Base-by-base conservation (phyloP, 441 rosid genomes). In the Corymbia citriodora region DNA sequence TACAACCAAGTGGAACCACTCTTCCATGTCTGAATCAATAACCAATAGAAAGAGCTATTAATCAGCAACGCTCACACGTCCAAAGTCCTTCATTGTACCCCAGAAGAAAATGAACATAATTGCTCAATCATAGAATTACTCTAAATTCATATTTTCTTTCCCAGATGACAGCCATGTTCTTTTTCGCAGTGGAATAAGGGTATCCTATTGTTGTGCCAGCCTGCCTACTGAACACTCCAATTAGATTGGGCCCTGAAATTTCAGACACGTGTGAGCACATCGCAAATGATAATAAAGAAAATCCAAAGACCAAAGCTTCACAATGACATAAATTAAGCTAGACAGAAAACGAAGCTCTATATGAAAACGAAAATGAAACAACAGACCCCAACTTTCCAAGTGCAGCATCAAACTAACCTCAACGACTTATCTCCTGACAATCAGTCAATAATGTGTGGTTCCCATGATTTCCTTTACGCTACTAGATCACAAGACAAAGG, bases 191-290 rank as follows among this genome's bases (percentile, higher is more conserved):
- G n/a, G 96, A 96, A 87, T 96, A 96, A 48, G 97, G 95, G 90
- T 95, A 96, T 27, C 96, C 96, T 27, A 95, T 92, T n/a, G 96
- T 94, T 52, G 96, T 96, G 27, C 99, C 99, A 1, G 97, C 95
- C 89, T 96, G 98, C 92, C 99, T 96, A 31, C 97, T 98, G 18
- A 96, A 97, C 27, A 97, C 93, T 10, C 99, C 99, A 89, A 94
- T 96, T 94, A 97, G 89, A 90, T 97, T 97, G 15, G 99, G 99
- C n/a, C 99, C 97, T 96, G 94, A 31, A 89, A 65, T 59, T 54
- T 36, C 25, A 40, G 61, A 65, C 61, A 88, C 49, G 13, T 8
- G 13, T 13, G 54, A 55, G 49, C 18, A 10, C 65, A 59, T 59
- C 6, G 29, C 65, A 59, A 59, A 27, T 23, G n/a, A 23, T 59